Evolutionary conservation across 805 yeast species (phyloP), one percentile per base, ranked within the genome.

Genomic region (Phaffomyces antillensis): DNA sequence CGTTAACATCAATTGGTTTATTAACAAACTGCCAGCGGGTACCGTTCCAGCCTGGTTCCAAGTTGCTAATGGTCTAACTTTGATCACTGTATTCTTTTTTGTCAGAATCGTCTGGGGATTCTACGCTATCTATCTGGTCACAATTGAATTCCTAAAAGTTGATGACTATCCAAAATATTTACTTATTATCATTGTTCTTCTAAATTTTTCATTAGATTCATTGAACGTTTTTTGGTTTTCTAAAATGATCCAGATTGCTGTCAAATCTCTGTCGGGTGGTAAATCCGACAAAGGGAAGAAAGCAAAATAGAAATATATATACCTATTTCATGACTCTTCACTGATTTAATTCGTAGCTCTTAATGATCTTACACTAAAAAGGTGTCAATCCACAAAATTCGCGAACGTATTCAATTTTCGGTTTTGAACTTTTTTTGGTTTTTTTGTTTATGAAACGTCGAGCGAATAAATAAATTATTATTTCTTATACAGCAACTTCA

Each of bases 1-100:
- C 65, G 96, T 93, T 50, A 95, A 93, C 64, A 62, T 86, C 60
- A 87, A 93, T 63, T 93, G 97, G 96, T 90, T 83, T 63, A 81
- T 88, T 31, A 74, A 84, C 30, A 82, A 86, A 55, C 69, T 89
- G 16, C 93, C 96, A 1, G 72, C 72, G 1, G 86, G 84, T 4
- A 63, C 78, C 4, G 71, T 87, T 42, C 80, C 85, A 36, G 70
- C 70, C 23, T 70, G 58, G 50, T 44, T 77, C 11, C 75, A 79
- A 42, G 59, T 76, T 15, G 54, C 82, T 53, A 93, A 93, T 61
- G 98, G 98, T 0, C 42, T 88, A 9, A 52, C 76, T 23, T 70
- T 93, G 49, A 71, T 93, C 52, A 45, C 70, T 3, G 75, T 83
- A 0, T 93, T 93, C 63, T 89, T 91, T 70, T 40, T 66, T 7